Percentiles rank a stretch among this genome's conserved stretches.
Conservation (phyloP, 768 basidiomycete genomes). For the Boletus vinaceobasis region DNA sequence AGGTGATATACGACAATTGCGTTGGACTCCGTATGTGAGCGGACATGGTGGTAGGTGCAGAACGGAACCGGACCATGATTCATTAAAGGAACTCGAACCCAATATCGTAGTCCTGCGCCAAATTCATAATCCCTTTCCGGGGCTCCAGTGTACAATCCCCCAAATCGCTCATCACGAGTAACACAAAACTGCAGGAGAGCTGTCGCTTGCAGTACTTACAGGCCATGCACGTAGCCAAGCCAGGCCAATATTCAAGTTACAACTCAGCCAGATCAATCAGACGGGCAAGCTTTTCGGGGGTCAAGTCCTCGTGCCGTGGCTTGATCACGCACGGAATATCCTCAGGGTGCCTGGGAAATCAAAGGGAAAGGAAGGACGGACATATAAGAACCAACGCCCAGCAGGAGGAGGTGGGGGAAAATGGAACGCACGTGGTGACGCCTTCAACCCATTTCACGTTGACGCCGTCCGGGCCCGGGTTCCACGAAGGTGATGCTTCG, state of each 20-base stretch:
- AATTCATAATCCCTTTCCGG: neutral
- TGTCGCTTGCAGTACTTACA: neutral
- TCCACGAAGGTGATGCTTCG: slow-evolving; percentile 12
- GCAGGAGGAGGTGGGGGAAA: neutral
- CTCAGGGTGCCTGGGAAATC: slow-evolving; percentile 13
- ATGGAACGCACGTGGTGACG: slow-evolving; percentile 18
- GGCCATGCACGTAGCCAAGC: neutral
- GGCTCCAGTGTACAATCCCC: neutral
- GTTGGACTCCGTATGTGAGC: slow-evolving; percentile 1
- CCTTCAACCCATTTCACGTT: slow-evolving; percentile 22
- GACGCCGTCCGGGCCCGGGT: slow-evolving; percentile 17
- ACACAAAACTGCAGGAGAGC: neutral
- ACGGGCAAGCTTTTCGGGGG: slow-evolving; percentile 10
- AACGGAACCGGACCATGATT: neutral
- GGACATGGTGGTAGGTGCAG: no score
- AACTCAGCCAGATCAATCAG: slow-evolving; percentile 5
- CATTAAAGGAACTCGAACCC: neutral
- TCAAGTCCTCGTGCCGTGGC: slow-evolving; percentile 5
- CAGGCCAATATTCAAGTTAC: neutral
- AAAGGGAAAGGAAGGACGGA: neutral
- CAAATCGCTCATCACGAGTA: neutral
- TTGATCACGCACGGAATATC: slow-evolving; percentile 8
- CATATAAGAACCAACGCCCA: neutral
- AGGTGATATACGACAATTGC: neutral
- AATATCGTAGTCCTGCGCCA: neutral